Evolutionary conservation across 2,329 filamentous ascomycete genomes (phyloP).

Genomic region (Botrytis byssoidea): DNA sequence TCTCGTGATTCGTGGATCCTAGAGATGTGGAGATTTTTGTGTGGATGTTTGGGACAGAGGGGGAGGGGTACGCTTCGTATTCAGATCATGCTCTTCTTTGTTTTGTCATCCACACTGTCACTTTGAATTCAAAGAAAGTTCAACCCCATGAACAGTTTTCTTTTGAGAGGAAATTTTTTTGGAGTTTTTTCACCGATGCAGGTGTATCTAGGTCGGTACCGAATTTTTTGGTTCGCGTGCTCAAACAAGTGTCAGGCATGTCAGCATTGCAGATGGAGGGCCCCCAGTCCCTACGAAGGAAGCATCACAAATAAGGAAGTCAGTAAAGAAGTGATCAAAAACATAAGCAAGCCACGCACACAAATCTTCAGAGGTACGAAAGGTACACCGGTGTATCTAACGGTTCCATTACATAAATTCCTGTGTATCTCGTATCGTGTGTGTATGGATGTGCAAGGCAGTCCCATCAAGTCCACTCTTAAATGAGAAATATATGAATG

Average conservation of each 20-base stretch:
- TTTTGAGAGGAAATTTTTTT: too few species aligned
- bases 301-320: neutral
- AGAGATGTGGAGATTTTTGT: neutral
- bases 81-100: neutral
- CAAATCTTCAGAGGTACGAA: neutral
- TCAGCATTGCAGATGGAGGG: neutral
- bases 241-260: neutral
- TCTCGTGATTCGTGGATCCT: neutral
- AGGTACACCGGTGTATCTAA: neutral
- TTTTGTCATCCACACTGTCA: neutral
- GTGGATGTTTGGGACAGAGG: neutral
- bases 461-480: neutral
- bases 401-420: neutral
- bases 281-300: too few species aligned
- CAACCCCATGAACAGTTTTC: neutral
- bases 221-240: neutral
- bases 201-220: too few species aligned
- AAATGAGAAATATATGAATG: neutral
- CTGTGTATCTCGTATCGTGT: neutral
- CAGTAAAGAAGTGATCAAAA: neutral
- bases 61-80: conserved; percentile 4
- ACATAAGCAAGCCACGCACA: neutral
- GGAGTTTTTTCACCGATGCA: neutral
- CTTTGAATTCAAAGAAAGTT: neutral
- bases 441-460: neutral